These are phyloP conservation scores for Talaromyces sp. DNA, from an alignment of 2,329 filamentous ascomycete genomes.

Conservation along the genomic window DNA sequence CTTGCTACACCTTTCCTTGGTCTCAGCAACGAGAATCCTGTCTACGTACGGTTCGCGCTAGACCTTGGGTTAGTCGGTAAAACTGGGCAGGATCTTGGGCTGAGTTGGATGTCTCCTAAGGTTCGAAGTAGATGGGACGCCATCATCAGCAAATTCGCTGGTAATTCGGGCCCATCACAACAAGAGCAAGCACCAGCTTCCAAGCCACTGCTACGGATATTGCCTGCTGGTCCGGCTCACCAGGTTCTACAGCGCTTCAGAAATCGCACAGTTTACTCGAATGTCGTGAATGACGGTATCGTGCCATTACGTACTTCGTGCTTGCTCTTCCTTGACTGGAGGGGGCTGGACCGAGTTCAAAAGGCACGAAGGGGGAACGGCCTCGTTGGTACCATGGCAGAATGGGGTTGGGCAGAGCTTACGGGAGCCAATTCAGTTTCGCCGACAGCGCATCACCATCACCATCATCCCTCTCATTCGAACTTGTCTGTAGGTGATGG, in stretches of 20 bases:
- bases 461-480: conserved; percentile 26
- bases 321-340: conserved; percentile 94
- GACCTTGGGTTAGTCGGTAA: conserved; percentile 96
- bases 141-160: conserved; percentile 74
- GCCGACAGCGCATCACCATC: conserved; percentile 33
- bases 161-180: conserved; percentile 51
- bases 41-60: conserved; percentile 94
- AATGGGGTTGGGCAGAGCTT: conserved; percentile 91
- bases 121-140: conserved; percentile 83
- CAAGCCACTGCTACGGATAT: conserved; percentile 80
- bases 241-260: conserved; percentile 79
- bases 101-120: conserved; percentile 88
- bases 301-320: conserved; percentile 93
- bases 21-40: conserved; percentile 91
- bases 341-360: conserved; percentile 84
- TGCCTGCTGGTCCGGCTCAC: conserved; percentile 88
- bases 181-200: conserved; percentile 66
- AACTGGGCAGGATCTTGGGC: conserved; percentile 87
- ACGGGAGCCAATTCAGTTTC: conserved; percentile 62
- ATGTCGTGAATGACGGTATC: conserved; percentile 96
- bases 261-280: conserved; percentile 89
- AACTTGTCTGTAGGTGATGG: conserved; percentile 22
- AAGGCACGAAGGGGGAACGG: conserved; percentile 91
- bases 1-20: conserved; percentile 85
- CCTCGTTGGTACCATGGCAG: conserved; percentile 84